These are phyloP conservation scores for Candida freyschussii DNA, from an alignment of 1,139 yeast species.

Conservation along the genomic window DNA sequence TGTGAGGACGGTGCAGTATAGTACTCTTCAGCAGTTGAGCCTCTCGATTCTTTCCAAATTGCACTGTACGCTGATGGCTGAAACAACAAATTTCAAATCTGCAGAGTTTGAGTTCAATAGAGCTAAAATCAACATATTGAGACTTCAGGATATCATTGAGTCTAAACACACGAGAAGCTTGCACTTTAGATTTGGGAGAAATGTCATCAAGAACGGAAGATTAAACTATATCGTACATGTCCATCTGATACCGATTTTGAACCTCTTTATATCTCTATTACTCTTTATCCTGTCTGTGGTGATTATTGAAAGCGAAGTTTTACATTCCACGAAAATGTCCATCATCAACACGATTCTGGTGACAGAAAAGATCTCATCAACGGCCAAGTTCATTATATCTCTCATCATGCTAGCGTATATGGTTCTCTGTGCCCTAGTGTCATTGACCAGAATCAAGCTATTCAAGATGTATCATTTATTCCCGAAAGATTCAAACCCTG, in stretches of 20 bases:
- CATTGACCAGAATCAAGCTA: constrained; percentile 62
- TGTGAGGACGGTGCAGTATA: constrained; percentile 21
- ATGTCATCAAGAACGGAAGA: constrained; percentile 30
- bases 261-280: constrained; percentile 35
- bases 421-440: constrained; percentile 59
- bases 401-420: constrained; percentile 54
- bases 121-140: constrained; percentile 32
- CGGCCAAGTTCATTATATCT: constrained; percentile 36
- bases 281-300: constrained; percentile 47
- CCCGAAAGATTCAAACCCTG: constrained; percentile 63
- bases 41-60: constrained; percentile 19
- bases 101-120: constrained; percentile 40
- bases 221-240: constrained; percentile 37
- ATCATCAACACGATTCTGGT: constrained; percentile 47
- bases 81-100: constrained; percentile 26
- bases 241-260: constrained; percentile 42
- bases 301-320: constrained; percentile 66
- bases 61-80: constrained; percentile 22
- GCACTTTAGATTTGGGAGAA: constrained; percentile 25
- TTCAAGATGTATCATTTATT: constrained; percentile 78
- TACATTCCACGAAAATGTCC: constrained; percentile 65
- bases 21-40: constrained; percentile 19
- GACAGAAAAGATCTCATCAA: constrained; percentile 30
- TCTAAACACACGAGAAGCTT: constrained; percentile 31
- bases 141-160: constrained; percentile 39